Percentiles rank a stretch among this genome's conserved stretches.
Conservation (phyloP, 2,329 filamentous ascomycete species). For the Paraphaeosphaeria sporulosa region DNA sequence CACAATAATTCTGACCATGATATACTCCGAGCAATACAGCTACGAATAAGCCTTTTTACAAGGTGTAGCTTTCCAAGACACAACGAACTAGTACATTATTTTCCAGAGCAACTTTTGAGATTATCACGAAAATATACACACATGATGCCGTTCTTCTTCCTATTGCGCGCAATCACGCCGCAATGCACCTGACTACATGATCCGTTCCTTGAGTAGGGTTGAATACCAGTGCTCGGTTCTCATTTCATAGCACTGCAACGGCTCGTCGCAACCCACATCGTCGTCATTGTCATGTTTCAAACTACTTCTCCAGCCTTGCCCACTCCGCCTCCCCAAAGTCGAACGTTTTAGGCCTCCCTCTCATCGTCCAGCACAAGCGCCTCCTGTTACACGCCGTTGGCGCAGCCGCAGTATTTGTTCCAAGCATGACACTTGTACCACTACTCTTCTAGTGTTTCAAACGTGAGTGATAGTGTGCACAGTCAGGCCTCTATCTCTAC, state of each 20-base stretch:
- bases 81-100: too few species aligned
- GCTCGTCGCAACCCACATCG: constrained; percentile 8
- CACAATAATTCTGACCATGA: too few species aligned
- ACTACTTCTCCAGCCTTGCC: background rate
- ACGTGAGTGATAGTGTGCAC: background rate
- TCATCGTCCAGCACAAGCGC: background rate
- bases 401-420: background rate
- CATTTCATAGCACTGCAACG: constrained; percentile 3
- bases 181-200: too few species aligned
- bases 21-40: too few species aligned
- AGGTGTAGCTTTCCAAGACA: too few species aligned
- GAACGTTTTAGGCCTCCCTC: constrained; percentile 3
- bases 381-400: constrained; percentile 1
- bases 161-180: too few species aligned
- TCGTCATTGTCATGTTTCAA: constrained; percentile 2
- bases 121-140: too few species aligned
- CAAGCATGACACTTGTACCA: background rate
- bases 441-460: background rate
- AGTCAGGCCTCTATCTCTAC: constrained; percentile 1
- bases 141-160: too few species aligned
- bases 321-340: background rate
- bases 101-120: too few species aligned
- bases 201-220: background rate
- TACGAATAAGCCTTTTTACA: too few species aligned
- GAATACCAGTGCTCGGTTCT: background rate